Base-by-base conservation (phyloP, 768 basidiomycete genomes). In the Vishniacozyma victoriae region DNA sequence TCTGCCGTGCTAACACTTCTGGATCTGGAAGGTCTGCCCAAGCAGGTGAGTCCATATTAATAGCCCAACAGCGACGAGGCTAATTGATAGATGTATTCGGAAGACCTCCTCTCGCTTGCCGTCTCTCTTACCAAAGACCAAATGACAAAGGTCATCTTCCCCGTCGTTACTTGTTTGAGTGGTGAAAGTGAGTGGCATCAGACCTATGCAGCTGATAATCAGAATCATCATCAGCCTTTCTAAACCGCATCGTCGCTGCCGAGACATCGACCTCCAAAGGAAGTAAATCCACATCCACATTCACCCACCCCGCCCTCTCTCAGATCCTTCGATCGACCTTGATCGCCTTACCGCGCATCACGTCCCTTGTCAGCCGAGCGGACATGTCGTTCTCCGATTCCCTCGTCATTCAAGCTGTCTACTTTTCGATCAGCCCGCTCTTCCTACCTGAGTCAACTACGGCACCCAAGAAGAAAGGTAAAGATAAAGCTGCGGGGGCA, bases 371-470 rank as follows among this genome's bases (percentile, higher is more conserved):
- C 45, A 80, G 79, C 40, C 79, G 83, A 1, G 83, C 63, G 76
- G 78, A 50, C 78, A 84, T 55, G 75, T 57, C 85, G 1, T 85
- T 97, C 83, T 86, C 87, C 1, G 95, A 97, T 54, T 72, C 82
- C 0, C 86, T 96, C 58, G 86, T 96, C 62, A 95, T 96, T 42
- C 84, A 87, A 57, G 83, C 84, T 0, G 86, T 95, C 3, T 97
- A 93, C 70, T 84, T 96, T 43, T 81, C 90, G 3, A 89, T 96
- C 56, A 87, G 87, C 5, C 92, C 93, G 0, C 91, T 97, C 69
- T 97, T 97, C 63, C 82, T 89, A 4, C 81, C 81, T n/a, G 87
- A 88, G 35, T n/a, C n/a, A n/a, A n/a, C n/a, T n/a, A 74, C 76
- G 12, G 75, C 76, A 0, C 75, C 71, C 3, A 83, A 84, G 25